Conservation (phyloP, 2,329 filamentous ascomycete species). For the Rutstroemia sp. region DNA sequence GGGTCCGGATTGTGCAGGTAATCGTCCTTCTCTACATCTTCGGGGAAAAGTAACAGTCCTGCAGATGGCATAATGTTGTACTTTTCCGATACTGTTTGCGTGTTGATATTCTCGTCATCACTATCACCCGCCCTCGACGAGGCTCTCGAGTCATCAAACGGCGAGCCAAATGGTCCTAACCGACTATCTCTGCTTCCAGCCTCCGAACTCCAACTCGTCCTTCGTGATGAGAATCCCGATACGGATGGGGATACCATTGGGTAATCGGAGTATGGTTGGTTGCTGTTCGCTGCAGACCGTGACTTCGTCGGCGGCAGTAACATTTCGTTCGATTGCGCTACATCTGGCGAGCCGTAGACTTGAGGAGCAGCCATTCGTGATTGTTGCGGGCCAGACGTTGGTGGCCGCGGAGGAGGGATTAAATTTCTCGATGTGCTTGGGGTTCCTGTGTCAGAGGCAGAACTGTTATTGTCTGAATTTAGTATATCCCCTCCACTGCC, state of each 20-base stretch:
- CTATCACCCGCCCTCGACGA: slow-evolving; percentile 38
- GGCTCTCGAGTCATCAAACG: slow-evolving; percentile 31
- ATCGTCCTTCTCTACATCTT: slow-evolving; percentile 69
- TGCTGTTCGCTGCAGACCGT: slow-evolving; percentile 35
- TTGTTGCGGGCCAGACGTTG: slow-evolving; percentile 11
- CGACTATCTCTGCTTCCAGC: slow-evolving; percentile 44
- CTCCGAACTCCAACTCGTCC: slow-evolving; percentile 60
- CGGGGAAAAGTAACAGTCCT: slow-evolving; percentile 59
- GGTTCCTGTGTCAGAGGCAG: slow-evolving; percentile 23
- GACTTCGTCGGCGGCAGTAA: slow-evolving; percentile 40
- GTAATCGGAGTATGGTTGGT: slow-evolving; percentile 38
- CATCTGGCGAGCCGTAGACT: slow-evolving; percentile 21
- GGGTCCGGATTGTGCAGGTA: slow-evolving; percentile 64
- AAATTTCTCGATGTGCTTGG: slow-evolving; percentile 26
- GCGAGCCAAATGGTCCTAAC: slow-evolving; percentile 28
- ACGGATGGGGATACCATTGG: slow-evolving; percentile 35
- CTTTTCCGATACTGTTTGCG: slow-evolving; percentile 66
- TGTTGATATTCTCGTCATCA: slow-evolving; percentile 59
- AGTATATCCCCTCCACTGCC: slow-evolving; percentile 42
- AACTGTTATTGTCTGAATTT: slow-evolving; percentile 31
- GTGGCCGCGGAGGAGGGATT: slow-evolving; percentile 18
- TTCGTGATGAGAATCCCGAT: slow-evolving; percentile 44
- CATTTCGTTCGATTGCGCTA: slow-evolving; percentile 37
- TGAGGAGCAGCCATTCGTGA: slow-evolving; percentile 10
- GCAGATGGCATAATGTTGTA: slow-evolving; percentile 65